These are phyloP conservation scores for Cafeteria roenbergensis DNA, from an alignment of 108 stramenopile species.

Conservation along the genomic window DNA sequence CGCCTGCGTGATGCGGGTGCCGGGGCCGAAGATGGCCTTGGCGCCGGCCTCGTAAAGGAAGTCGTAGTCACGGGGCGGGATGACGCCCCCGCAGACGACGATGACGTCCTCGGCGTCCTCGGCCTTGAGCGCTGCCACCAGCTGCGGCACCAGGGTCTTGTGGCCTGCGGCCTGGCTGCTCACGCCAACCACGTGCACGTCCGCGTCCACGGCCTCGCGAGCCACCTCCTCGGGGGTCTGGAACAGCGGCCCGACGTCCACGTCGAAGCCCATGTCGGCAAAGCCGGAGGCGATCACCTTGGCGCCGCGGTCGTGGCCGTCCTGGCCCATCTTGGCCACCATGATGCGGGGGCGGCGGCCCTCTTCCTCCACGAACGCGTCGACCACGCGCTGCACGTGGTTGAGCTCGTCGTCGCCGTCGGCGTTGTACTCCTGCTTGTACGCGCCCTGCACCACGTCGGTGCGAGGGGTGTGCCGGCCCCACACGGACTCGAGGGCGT, in stretches of 20 bases:
- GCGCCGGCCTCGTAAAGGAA: slow-evolving; percentile 60
- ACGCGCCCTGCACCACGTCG: slow-evolving; percentile 83
- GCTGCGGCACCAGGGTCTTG: slow-evolving; percentile 78
- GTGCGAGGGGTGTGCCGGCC: slow-evolving; percentile 73
- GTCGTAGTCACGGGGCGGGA: slow-evolving; percentile 51
- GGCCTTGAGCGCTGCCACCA: slow-evolving; percentile 66
- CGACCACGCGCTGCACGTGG: slow-evolving; percentile 54
- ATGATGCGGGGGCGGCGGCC: slow-evolving; percentile 89
- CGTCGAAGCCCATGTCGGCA: slow-evolving; percentile 77
- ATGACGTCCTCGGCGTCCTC: slow-evolving; percentile 65
- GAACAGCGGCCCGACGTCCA: slow-evolving; percentile 91
- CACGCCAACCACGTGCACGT: slow-evolving; percentile 92
- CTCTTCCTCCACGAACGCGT: slow-evolving; percentile 66
- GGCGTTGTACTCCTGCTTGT: slow-evolving; percentile 41
- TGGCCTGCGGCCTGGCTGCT: slow-evolving; percentile 88
- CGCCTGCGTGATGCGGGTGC: slow-evolving; percentile 76
- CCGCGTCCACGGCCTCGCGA: slow-evolving; percentile 77
- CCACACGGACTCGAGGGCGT: slow-evolving; percentile 82
- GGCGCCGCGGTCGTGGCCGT: slow-evolving; percentile 95
- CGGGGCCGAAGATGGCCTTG: slow-evolving; percentile 82
- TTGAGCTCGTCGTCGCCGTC: slow-evolving; percentile 56
- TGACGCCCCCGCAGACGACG: slow-evolving; percentile 88
- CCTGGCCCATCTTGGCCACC: slow-evolving; percentile 97
- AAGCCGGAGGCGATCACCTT: slow-evolving; percentile 93
- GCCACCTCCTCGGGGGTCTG: slow-evolving; percentile 89